phyloP scores from a whole-genome alignment of 192 early-diverging fungal species.

The Podila epigama region DNA sequence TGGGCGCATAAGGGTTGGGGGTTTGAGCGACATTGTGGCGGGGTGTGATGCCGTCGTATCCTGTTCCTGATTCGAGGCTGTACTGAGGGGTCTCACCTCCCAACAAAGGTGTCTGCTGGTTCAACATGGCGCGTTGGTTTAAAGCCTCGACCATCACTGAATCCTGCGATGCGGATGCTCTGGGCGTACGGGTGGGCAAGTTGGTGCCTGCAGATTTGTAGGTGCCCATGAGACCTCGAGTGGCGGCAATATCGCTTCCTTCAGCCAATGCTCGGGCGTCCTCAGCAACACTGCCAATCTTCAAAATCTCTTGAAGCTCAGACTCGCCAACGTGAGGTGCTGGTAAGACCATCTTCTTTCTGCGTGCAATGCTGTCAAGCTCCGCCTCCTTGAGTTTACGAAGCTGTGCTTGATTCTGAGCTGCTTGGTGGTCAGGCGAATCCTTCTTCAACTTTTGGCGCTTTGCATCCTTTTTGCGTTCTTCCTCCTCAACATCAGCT shows the following conservation, averaged over 20 bases:
- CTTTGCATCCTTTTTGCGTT: slow-evolving; percentile 82
- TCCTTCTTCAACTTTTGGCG: slow-evolving; percentile 66
- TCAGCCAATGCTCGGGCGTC: slow-evolving; percentile 74
- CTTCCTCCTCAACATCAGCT: slow-evolving; percentile 83
- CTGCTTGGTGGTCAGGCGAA: slow-evolving; percentile 47
- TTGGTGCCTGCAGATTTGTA: slow-evolving; percentile 65
- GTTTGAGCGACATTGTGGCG: slow-evolving; percentile 63
- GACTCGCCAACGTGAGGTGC: slow-evolving; percentile 89
- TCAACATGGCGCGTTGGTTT: slow-evolving; percentile 79
- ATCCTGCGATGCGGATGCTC: slow-evolving; percentile 60
- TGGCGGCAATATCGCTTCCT: slow-evolving; percentile 62
- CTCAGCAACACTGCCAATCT: slow-evolving; percentile 81
- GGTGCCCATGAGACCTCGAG: slow-evolving; percentile 74
- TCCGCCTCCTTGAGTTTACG: slow-evolving; percentile 73
- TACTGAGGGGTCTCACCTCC: slow-evolving; percentile 70
- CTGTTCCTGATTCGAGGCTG: slow-evolving; percentile 56
- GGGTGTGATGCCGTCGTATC: slow-evolving; percentile 71
- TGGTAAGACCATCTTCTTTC: slow-evolving; percentile 84
- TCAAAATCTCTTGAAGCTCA: slow-evolving; percentile 80
- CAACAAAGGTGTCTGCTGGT: slow-evolving; percentile 84
- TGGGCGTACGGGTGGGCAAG: slow-evolving; percentile 72
- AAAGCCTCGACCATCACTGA: slow-evolving; percentile 80
- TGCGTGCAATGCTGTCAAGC: slow-evolving; percentile 65
- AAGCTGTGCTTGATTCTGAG: slow-evolving; percentile 53
- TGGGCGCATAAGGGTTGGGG: slow-evolving; percentile 79